Base-by-base conservation (phyloP, 495 filamentous ascomycete genomes). In the Neurospora cerealis region DNA sequence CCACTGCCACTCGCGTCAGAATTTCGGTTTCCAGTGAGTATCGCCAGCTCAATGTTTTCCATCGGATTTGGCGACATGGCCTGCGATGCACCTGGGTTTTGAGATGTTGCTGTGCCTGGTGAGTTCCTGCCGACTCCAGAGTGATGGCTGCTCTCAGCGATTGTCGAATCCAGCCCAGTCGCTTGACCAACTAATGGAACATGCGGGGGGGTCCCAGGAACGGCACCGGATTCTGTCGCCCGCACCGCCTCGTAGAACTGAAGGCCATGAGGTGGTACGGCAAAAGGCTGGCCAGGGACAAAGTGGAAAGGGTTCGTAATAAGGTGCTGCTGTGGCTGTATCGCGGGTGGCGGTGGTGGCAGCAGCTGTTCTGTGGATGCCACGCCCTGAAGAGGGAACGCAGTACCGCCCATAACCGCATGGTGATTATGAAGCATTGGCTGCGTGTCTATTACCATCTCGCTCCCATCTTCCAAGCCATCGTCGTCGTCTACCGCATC, bases 401-500 rank as follows among this genome's bases (percentile, higher is more conserved):
- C 54, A 62, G 28, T 34, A 32, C 54, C 54, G 15, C 39, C 72
- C 11, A 71, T 70, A 17, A 41, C 73, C 11, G 24, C 24, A 36
- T 37, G 39, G 9, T 71, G 69, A 41, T 66, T 42, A 28, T 62
- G 54, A 6, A 77, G 74, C 21, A 79, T 34, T 39, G 78, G 78
- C 41, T 78, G 78, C n/a, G 76, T 72, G 62, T 84, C 83, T 13
- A 84, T 78, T 32, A 81, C 79, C 77, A 84, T 81, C 48, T 85
- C 83, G 70, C 77, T 81, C 34, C 82, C 83, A 71, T 85, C 83
- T 54, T 83, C 83, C 70, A 83, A 73, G 5, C 75, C 82, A 60
- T 85, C 82, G 38, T 83, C 82, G 34, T 85, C 83, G 24, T 84
- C 83, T 19, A 81, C 76, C 9, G 75, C 81, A 74, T 83, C 82